Base-by-base conservation (phyloP, 176 grass and related monocot genomes). In the Pontederia paniculata region DNA sequence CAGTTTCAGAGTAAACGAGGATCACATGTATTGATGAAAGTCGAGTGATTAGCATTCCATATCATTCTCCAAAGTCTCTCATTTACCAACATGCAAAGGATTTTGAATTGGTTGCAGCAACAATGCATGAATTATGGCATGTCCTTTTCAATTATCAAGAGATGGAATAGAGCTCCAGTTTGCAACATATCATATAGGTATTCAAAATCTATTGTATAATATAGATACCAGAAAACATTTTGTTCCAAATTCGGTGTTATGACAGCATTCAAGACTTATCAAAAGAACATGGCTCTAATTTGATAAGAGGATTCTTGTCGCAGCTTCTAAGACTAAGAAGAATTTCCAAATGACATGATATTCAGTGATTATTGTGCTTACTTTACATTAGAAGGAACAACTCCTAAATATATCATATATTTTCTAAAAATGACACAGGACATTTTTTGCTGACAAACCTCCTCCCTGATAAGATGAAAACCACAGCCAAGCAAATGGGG, bases 121-220 rank as follows among this genome's bases (percentile, higher is more conserved):
- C 11, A 60, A 60, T 60, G 22, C 57, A 60, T 25, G 57, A 37
- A 60, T 60, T 42, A 60, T 60, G 57, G 57, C 57, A 16, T 44
- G 57, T 60, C 57, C 37, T 28, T 60, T 42, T 37, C 57, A 43
- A 37, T 25, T 60, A 41, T 60, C 57, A 25, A 60, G 43, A 44
- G 57, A 60, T 60, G 57, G 57, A 60, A 42, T 60, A 60, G 57
- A 60, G 57, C 12, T 60, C 16, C 57, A 60, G 10, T 60, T 60
- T 42, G 28, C 57, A 42, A 60, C 57, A 10, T 43, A 60, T 43
- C 31, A 60, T 37, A 16, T 60, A 9, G 57, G 57, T 60, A n/a
- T 42, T 16, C 14, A 58, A 5, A 17, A 17, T 17, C 25, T 42
- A 6, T 14, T 17, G 23, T 43, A 14, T 19, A 13, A 56, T 56